Conservation (phyloP, 2,329 filamentous ascomycete genomes). For the Calonectria pauciramosa region DNA sequence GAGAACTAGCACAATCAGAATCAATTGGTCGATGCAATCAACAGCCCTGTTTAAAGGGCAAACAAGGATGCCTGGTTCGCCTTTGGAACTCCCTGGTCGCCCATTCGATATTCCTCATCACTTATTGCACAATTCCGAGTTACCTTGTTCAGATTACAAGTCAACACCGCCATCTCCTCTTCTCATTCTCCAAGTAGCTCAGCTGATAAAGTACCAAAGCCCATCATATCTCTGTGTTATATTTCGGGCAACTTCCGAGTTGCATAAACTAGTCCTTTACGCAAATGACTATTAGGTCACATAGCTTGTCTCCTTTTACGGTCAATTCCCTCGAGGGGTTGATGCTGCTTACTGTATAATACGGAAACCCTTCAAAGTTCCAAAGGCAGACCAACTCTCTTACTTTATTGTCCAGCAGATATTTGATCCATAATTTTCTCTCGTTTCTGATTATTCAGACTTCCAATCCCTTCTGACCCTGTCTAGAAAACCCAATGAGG, state of each 20-base stretch:
- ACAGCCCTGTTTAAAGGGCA: neutral
- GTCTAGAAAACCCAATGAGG: too few relatives aligned
- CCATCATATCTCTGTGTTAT: neutral
- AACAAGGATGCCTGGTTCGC: neutral
- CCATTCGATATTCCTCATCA: neutral
- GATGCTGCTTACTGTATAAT: neutral
- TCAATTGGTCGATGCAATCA: neutral
- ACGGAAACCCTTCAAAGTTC: neutral
- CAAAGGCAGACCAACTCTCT: too few relatives aligned
- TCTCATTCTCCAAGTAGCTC: neutral
- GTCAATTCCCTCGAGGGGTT: too few relatives aligned
- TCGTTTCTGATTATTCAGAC: neutral
- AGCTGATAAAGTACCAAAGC: neutral
- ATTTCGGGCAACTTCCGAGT: constrained; percentile 30
- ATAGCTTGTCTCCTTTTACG: neutral
- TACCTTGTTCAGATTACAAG: too few relatives aligned
- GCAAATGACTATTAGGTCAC: neutral
- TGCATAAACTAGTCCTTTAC: neutral
- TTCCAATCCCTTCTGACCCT: neutral
- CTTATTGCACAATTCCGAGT: neutral
- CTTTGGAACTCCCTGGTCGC: neutral
- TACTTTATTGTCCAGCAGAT: neutral
- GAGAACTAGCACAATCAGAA: neutral
- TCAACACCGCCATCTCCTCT: neutral
- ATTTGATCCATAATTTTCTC: neutral